phyloP scores from a whole-genome alignment of 768 basidiomycete species.

The Tylopilus balloui region DNA sequence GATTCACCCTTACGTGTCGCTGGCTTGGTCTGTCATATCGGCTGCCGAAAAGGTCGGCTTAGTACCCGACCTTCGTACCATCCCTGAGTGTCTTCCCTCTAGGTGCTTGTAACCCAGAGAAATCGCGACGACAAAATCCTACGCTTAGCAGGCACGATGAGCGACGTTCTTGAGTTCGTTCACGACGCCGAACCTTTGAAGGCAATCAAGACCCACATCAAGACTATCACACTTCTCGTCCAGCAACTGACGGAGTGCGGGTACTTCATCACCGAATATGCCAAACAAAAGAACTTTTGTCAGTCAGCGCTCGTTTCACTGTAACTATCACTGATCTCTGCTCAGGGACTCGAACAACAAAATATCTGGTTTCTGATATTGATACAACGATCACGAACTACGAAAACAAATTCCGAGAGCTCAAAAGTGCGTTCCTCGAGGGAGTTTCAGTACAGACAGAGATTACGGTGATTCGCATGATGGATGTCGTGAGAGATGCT shows the following conservation, averaged over 20 bases:
- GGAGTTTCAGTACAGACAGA: no score
- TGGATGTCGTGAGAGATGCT: neutral
- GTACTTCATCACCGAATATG: constrained; percentile 1
- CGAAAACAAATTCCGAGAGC: neutral
- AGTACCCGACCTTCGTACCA: no score
- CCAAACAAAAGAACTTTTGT: neutral
- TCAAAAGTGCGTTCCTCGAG: neutral
- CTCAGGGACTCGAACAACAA: neutral
- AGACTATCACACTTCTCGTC: neutral
- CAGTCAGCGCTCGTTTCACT: neutral
- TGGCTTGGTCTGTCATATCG: no score
- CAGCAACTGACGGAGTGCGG: constrained; percentile 1
- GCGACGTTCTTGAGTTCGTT: neutral
- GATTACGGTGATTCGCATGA: no score
- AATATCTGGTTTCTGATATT: neutral
- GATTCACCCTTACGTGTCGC: no score
- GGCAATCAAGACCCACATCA: neutral
- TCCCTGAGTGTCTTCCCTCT: no score
- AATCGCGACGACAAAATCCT: neutral
- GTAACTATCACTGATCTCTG: neutral
- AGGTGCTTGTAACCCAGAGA: neutral
- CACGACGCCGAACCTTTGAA: neutral
- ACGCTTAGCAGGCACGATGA: neutral
- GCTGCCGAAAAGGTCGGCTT: no score
- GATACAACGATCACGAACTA: neutral